Conservation (phyloP, 2,329 filamentous ascomycete species). For the Diplodia sapinea region DNA sequence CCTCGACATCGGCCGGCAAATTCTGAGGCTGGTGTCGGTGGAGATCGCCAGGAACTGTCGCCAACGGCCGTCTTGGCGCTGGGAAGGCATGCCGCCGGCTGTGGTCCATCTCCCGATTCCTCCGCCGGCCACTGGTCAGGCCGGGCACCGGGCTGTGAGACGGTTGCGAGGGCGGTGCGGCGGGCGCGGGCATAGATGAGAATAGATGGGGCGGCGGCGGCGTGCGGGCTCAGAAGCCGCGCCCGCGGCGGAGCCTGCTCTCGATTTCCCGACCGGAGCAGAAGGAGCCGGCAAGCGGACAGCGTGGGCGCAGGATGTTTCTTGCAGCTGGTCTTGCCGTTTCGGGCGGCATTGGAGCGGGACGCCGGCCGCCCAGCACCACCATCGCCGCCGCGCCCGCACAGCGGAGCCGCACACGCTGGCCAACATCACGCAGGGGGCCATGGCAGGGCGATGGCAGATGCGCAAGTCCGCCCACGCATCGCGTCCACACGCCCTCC, state of each 20-base stretch:
- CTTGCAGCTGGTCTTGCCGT: slow-evolving; percentile 11
- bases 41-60: slow-evolving; percentile 30
- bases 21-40: slow-evolving; percentile 4
- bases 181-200: background rate
- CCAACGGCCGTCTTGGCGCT: slow-evolving; percentile 18
- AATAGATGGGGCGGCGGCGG: background rate
- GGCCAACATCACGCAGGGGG: slow-evolving; percentile 3
- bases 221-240: slow-evolving; percentile 5
- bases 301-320: slow-evolving; percentile 14
- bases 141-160: slow-evolving; percentile 1
- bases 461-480: slow-evolving; percentile 25
- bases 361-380: slow-evolving; percentile 18
- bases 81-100: slow-evolving; percentile 6
- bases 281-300: slow-evolving; percentile 10
- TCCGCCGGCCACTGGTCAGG: slow-evolving; percentile 19
- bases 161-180: slow-evolving; percentile 1
- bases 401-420: slow-evolving; percentile 23
- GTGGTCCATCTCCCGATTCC: background rate
- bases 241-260: slow-evolving; percentile 18
- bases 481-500: slow-evolving; percentile 21
- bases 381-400: slow-evolving; percentile 8
- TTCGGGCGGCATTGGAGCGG: slow-evolving; percentile 17
- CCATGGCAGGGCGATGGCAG: background rate
- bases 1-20: slow-evolving; percentile 27
- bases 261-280: background rate